These are phyloP conservation scores for Dendrobium officinale DNA, from an alignment of 106 monocot species.

Conservation along the genomic window DNA sequence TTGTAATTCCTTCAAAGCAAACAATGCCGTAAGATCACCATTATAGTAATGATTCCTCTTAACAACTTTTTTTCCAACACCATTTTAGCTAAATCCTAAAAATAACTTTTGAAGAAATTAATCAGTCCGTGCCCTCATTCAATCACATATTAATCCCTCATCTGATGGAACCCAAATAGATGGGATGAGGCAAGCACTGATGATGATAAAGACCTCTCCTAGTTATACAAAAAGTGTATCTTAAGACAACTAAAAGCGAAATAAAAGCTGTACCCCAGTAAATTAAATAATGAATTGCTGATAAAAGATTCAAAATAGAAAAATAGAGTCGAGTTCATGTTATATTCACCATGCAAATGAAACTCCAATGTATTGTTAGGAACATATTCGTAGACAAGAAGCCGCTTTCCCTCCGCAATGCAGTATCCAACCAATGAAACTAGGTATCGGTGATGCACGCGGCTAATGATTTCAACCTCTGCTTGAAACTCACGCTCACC, in stretches of 20 bases:
- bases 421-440: constrained; percentile 74
- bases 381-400: constrained; percentile 76
- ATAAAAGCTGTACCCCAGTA: neutral
- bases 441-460: constrained; percentile 63
- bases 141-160: too few species aligned
- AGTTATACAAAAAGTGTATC: neutral
- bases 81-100: too few species aligned
- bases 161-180: too few species aligned
- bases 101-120: too few species aligned
- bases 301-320: neutral
- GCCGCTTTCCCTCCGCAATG: constrained; percentile 40
- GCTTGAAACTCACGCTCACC: constrained; percentile 60
- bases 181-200: neutral
- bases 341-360: constrained; percentile 48
- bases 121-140: too few species aligned
- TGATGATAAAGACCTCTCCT: neutral
- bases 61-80: too few species aligned
- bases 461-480: constrained; percentile 54
- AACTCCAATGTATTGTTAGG: constrained; percentile 55
- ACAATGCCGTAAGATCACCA: too few species aligned
- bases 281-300: neutral
- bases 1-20: too few species aligned
- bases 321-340: neutral
- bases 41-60: too few species aligned
- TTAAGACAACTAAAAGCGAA: neutral